Evolutionary conservation across 495 filamentous ascomycete genomes (phyloP), one percentile per base, ranked within the genome.

Genomic region (Penicillium psychrofluorescens): DNA sequence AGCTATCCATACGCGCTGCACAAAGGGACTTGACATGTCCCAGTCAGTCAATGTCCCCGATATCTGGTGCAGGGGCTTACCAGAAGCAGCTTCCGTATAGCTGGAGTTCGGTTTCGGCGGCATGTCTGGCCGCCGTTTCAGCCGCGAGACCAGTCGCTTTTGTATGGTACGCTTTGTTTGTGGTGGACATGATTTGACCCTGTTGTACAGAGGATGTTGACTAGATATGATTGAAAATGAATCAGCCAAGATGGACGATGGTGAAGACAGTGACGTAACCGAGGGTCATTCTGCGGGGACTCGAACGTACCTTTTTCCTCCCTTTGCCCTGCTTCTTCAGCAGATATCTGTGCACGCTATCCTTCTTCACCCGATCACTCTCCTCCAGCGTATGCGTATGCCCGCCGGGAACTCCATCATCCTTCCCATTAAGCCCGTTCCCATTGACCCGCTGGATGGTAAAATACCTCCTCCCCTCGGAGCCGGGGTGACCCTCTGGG

Each of bases 1-100:
- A 7, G 91, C 83, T 50, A 97, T 95, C 91, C 91, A 97, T 13
- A 95, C 88, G 10, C 91, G 83, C 64, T 96, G 90, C 2, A 92
- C 89, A 62, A 95, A 95, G 5, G 83, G 81, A 57, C 77, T 81
- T 42, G 16, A 30, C 22, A 22, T 22, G 22, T 30, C 8, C 8
- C 10, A 39, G 28, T 15, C 16, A 29, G 29, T 8, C 16, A 9
- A 38, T 28, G 4, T 22, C 22, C 22, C 22, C 3, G 22, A 4
- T 4, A 22, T 22, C 22, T 3, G 6, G 22, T 22, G 0, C 2
- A 3, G 22, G 22, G 10, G 70, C 80, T 60, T 63, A 91, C 88
- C 90, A 95, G 63, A 95, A 95, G 65, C 89, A 94, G 56, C 84
- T 86, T 36, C 88, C 88, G 65, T 83, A 95, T 7, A 97, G 66